Conservation (phyloP, 2,329 filamentous ascomycete species). For the Cercospora berteroae region DNA sequence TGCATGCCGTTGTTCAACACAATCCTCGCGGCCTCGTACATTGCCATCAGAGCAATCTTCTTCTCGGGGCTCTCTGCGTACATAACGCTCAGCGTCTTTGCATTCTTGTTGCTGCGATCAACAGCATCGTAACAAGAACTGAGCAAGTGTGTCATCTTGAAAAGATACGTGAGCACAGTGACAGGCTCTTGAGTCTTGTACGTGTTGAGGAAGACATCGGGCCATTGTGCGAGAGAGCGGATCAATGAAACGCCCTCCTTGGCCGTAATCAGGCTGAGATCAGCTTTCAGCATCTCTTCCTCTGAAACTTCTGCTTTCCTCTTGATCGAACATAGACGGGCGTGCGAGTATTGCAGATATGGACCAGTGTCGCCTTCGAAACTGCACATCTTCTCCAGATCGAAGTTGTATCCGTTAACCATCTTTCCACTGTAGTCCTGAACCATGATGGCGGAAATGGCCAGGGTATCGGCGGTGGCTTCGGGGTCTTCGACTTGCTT, state of each 20-base stretch:
- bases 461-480: constrained; percentile 78
- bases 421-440: constrained; percentile 97
- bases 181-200: constrained; percentile 77
- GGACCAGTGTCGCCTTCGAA: constrained; percentile 85
- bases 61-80: constrained; percentile 68
- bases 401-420: constrained; percentile 70
- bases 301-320: constrained; percentile 57
- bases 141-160: constrained; percentile 80
- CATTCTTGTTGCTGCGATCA: constrained; percentile 35
- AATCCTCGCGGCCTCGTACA: constrained; percentile 73
- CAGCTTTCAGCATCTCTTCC: constrained; percentile 58
- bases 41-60: constrained; percentile 68
- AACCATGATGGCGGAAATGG: constrained; percentile 94
- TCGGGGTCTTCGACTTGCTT: constrained; percentile 80
- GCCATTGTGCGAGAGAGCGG: constrained; percentile 77
- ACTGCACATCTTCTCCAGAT: constrained; percentile 77
- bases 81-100: constrained; percentile 65
- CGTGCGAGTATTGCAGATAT: constrained; percentile 80
- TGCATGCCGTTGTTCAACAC: constrained; percentile 82
- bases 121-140: constrained; percentile 75
- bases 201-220: constrained; percentile 79
- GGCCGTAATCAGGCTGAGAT: constrained; percentile 68
- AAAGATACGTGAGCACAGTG: constrained; percentile 69
- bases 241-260: constrained; percentile 70
- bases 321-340: constrained; percentile 61